Evolutionary conservation across 2,329 filamentous ascomycete species (phyloP).

Genomic region (Pseudocercospora vitis): DNA sequence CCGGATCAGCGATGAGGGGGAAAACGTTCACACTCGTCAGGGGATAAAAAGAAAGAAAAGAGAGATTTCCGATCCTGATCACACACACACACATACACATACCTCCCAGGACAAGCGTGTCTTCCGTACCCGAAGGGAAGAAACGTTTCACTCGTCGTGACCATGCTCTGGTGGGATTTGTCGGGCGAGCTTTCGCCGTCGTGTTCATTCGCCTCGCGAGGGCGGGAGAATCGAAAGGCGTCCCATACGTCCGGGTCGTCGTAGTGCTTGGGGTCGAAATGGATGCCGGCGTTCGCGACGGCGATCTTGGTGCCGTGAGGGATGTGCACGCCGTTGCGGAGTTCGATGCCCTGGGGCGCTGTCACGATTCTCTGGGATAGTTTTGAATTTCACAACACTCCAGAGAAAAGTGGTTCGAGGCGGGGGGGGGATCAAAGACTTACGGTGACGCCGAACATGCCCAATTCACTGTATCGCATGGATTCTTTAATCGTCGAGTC

Average conservation of each 20-base stretch:
- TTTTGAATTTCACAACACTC: no score
- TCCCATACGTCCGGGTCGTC: constrained; percentile 28
- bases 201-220: constrained; percentile 14
- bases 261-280: constrained; percentile 32
- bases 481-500: constrained; percentile 35
- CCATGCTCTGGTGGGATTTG: constrained; percentile 21
- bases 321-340: constrained; percentile 28
- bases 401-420: no score
- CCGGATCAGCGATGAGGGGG: neutral
- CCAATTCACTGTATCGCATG: constrained; percentile 22
- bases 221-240: constrained; percentile 31
- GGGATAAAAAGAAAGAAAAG: no score
- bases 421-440: neutral
- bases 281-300: constrained; percentile 26
- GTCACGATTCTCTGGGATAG: constrained; percentile 30
- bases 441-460: neutral
- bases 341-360: constrained; percentile 25
- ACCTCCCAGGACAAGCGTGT: constrained; percentile 37
- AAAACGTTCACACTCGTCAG: no score
- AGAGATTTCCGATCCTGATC: neutral
- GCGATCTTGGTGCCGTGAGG: constrained; percentile 30
- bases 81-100: no score
- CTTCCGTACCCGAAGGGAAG: constrained; percentile 30
- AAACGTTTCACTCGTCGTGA: constrained; percentile 26
- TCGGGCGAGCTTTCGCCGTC: constrained; percentile 14